Evolutionary conservation across 2,329 filamentous ascomycete genomes (phyloP), one percentile per base, ranked within the genome.

Genomic region (Sarocladiaceae sp.): DNA sequence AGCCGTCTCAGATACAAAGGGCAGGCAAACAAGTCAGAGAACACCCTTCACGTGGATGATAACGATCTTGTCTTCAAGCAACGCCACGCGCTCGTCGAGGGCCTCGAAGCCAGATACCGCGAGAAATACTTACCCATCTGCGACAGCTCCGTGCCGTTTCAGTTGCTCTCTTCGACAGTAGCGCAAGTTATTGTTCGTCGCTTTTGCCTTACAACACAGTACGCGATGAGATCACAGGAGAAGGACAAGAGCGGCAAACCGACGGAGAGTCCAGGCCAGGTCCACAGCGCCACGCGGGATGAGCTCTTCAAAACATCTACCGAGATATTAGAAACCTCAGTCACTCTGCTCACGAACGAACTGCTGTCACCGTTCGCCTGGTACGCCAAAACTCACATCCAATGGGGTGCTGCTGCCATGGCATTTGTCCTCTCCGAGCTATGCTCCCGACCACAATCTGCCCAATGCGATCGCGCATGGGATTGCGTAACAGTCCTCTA

Each of bases 391-490:
- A 37, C 35, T 5, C 35, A 37, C 35, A 37, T 17, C 8, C 35
- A 37, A n/a, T 37, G 35, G 35, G 35, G n/a, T n/a, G n/a, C n/a
- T n/a, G n/a, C 12, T 12, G 35, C 35, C 35, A 37, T 37, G 35
- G 35, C 35, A n/a, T 37, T 37, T n/a, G 35, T 17, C n/a, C 35
- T 37, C 35, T 37, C 35, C 5, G 35, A 37, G 35, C 35, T 37
- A 17, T 37, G 35, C 35, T 37, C 35, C n/a, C 35, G 35, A 17
- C 35, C 35, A n/a, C 35, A 37, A n/a, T 37, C 35, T 37, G 35
- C 35, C 35, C 35, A 37, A n/a, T 37, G 35, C 35, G 35, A 37
- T n/a, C 35, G 35, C 35, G 35, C 35, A n/a, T 37, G 35, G 35
- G 35, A 37, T 17, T 37, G 35, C 35, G 35, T 37, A 12, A 8